Percentiles rank a stretch among this genome's conserved stretches.
Evolutionary conservation across 805 yeast species (phyloP).

Genomic region (Sugiyamaella floridensis): DNA sequence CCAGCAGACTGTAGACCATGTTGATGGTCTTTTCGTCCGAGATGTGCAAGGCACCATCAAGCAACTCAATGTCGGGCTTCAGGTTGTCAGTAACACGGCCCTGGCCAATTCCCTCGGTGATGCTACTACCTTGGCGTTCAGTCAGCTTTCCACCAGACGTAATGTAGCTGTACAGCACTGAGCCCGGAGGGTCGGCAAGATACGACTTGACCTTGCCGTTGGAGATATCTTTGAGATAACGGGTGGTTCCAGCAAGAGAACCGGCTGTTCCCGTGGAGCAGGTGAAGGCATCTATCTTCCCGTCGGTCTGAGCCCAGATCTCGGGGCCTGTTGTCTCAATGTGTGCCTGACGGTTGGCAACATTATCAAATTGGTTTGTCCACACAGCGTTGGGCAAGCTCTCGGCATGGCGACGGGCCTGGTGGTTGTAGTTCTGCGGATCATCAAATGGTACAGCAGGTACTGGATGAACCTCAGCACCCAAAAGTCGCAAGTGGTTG

Average conservation of each 20-base stretch:
- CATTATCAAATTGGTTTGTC: constrained; percentile 88
- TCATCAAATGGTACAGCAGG: constrained; percentile 80
- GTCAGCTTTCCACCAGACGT: constrained; percentile 60
- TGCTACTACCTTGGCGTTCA: constrained; percentile 73
- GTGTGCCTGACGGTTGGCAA: constrained; percentile 84
- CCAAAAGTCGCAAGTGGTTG: constrained; percentile 63
- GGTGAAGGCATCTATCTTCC: constrained; percentile 75
- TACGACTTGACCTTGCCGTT: constrained; percentile 54
- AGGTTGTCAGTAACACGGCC: constrained; percentile 85
- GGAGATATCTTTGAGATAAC: constrained; percentile 65
- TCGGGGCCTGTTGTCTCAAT: constrained; percentile 90
- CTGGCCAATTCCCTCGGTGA: constrained; percentile 96
- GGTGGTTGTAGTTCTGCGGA: constrained; percentile 81
- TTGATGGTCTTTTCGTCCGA: constrained; percentile 74
- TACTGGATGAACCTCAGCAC: constrained; percentile 83
- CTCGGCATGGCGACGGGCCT: constrained; percentile 81
- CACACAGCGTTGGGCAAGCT: constrained; percentile 70
- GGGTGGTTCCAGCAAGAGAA: constrained; percentile 78
- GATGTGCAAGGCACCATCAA: constrained; percentile 75
- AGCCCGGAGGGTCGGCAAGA: constrained; percentile 93
- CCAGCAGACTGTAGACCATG: constrained; percentile 76
- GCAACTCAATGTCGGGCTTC: constrained; percentile 57
- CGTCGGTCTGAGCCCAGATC: constrained; percentile 77
- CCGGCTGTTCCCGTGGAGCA: constrained; percentile 94
- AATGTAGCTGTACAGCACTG: constrained; percentile 73